These are phyloP conservation scores for Jatropha multifida DNA, from an alignment of 441 rosid genomes.

Conservation along the genomic window DNA sequence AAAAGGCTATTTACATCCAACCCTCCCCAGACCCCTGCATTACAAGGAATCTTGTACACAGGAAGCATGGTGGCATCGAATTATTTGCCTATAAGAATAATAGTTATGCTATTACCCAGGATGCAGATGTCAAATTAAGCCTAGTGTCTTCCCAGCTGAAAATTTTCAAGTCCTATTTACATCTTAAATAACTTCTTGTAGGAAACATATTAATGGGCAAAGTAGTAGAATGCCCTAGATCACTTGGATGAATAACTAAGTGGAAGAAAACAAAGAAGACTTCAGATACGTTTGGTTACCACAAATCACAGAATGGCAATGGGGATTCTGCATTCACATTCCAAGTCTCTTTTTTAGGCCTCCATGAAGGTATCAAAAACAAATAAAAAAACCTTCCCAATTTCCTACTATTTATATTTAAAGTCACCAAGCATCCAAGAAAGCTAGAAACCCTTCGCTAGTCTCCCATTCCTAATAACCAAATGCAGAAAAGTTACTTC, in stretches of 20 bases:
- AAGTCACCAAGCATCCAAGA: constrained; percentile 1
- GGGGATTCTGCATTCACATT: neutral
- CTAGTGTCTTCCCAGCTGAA: too few species aligned
- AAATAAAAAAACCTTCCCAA: neutral
- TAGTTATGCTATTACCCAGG: neutral
- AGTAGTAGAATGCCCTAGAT: neutral
- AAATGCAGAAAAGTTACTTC: constrained; percentile 1
- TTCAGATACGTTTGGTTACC: neutral
- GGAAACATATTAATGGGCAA: neutral
- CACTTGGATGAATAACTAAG: neutral
- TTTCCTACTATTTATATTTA: neutral
- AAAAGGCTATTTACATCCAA: neutral
- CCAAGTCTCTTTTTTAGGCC: neutral
- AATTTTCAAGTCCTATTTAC: neutral
- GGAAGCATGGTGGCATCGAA: neutral
- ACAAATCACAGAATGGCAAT: neutral
- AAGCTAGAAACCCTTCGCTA: neutral
- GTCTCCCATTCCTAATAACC: constrained; percentile 4
- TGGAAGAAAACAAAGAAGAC: neutral
- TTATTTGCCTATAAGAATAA: neutral
- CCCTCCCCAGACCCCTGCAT: neutral
- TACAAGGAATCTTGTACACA: neutral
- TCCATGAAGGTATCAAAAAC: neutral
- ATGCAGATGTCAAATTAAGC: neutral
- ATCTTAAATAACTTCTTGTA: neutral